Base-by-base conservation (phyloP, 768 basidiomycete species). In the Cantharellus anzutake region DNA sequence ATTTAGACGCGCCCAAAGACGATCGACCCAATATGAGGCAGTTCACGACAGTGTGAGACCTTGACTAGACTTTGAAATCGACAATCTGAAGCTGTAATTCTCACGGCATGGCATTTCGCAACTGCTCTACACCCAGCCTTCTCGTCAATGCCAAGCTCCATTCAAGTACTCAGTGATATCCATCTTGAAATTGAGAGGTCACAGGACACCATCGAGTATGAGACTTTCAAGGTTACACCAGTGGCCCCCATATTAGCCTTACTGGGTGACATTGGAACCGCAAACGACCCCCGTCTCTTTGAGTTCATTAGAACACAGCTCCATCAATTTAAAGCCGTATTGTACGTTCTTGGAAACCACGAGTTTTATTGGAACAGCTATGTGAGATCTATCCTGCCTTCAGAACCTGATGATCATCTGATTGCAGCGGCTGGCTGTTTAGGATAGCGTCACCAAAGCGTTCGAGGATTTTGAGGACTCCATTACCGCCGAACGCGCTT, bases 331-430 rank as follows among this genome's bases (percentile, higher is more conserved):
- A 61, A 69, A 55, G 59, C 44, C 2, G 66, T 74, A 3, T 68
- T 73, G 59, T 73, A 68, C 51, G 64, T 74, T 2, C 52, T 66
- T 1, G 73, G 71, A 34, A 74, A 73, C 59, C 73, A 74, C 59
- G 70, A 63, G 56, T 50, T 58, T 3, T 64, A 64, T 44, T 11
- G 52, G 52, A 7, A 48, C 44, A 55, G 11, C 35, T 11, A 37
- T 55, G 35, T 37, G 52, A 14, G 38, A 11, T 55, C 35, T 37
- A 11, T 48, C 44, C 44, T 11, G 44, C 11, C 29, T 48, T 48
- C 44, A 11, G 11, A 55, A 55, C 14, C 7, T 11, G 35, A 37
- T 55, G 11, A 7, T 55, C 35, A 11, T 55, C 11, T 7, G 35
- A 55, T 1, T 11, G 35, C 11, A 55, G 52, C 14, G 7, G 35